These are phyloP conservation scores for Phytophthora cajani DNA, from an alignment of 352 stramenopile species.

Conservation along the genomic window DNA sequence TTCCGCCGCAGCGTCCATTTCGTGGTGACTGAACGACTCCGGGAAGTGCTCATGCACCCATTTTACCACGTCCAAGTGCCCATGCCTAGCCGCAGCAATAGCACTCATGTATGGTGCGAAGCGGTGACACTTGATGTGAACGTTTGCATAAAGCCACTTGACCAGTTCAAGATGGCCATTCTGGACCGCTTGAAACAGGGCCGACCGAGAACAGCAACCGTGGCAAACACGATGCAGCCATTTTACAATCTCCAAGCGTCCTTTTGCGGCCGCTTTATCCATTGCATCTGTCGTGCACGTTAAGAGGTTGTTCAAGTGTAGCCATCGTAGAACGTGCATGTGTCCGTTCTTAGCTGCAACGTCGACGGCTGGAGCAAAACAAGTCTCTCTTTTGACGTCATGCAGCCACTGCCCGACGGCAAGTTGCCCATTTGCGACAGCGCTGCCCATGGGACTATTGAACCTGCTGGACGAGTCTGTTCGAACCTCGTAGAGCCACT, in stretches of 20 bases:
- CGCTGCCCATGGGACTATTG: neutral
- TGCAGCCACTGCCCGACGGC: neutral
- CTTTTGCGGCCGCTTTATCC: neutral
- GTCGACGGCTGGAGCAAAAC: neutral
- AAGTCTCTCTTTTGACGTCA: neutral
- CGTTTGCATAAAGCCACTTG: neutral
- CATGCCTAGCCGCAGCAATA: neutral
- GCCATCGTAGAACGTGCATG: neutral
- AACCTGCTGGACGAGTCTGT: neutral
- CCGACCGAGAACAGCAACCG: neutral
- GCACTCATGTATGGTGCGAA: neutral
- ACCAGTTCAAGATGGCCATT: neutral
- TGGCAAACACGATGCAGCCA: neutral
- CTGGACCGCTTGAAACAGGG: neutral
- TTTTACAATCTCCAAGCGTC: neutral
- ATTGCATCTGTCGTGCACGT: neutral
- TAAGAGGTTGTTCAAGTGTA: neutral
- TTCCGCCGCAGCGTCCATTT: neutral
- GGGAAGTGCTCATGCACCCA: neutral
- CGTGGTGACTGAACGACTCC: neutral
- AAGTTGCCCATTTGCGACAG: neutral
- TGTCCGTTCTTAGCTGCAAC: neutral
- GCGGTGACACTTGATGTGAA: neutral
- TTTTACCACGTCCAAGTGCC: neutral
- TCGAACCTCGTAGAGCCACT: slow-evolving; percentile 2